Evolutionary conservation across 2,329 filamentous ascomycete genomes (phyloP).

Genomic region (Rhynchosporium secalis): DNA sequence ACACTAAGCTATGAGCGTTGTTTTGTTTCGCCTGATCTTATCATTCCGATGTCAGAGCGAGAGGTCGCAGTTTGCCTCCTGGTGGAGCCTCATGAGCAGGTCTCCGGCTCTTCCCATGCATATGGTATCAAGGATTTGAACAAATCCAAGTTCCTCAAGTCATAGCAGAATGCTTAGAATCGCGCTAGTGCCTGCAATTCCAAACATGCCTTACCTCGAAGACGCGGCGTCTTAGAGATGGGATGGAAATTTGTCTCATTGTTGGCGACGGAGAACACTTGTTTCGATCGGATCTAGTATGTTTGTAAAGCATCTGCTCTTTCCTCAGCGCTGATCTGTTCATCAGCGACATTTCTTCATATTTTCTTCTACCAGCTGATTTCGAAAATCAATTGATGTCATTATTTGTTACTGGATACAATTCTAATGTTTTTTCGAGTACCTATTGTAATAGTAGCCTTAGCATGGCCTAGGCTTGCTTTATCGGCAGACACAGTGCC

Average conservation of each 20-base stretch:
- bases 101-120: background rate
- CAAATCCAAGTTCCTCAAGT: background rate
- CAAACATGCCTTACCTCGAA: background rate
- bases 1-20: background rate
- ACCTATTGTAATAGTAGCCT: constrained; percentile 12
- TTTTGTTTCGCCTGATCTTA: constrained; percentile 8
- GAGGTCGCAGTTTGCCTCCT: background rate
- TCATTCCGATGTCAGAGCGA: background rate
- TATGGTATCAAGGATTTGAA: constrained; percentile 2
- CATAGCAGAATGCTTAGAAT: background rate
- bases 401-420: constrained; percentile 1
- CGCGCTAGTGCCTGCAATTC: background rate
- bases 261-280: background rate
- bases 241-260: background rate
- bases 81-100: background rate
- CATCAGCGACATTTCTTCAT: background rate
- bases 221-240: background rate
- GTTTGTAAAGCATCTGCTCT: background rate
- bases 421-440: constrained; percentile 20
- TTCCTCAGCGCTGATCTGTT: background rate
- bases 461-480: constrained; percentile 16
- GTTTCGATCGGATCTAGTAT: background rate
- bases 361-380: background rate
- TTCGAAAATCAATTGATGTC: background rate
- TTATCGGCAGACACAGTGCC: background rate